Evolutionary conservation across 495 filamentous ascomycete species (phyloP).

Genomic region (Sphaerosporella brunnea): DNA sequence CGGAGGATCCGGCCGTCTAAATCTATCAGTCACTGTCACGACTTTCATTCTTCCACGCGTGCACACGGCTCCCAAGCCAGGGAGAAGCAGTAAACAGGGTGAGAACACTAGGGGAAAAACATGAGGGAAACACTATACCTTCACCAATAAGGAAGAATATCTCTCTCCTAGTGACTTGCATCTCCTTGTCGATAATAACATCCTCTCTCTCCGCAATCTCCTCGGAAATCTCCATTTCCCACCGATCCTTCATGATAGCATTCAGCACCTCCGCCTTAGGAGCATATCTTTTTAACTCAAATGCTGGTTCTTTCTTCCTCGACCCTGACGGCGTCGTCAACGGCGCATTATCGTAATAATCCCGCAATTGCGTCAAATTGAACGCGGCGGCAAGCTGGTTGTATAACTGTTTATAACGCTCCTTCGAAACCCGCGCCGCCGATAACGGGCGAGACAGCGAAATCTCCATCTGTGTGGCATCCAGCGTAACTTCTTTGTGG

Average conservation of each 20-base stretch:
- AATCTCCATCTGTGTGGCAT: conserved; percentile 17
- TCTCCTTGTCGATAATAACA: conserved; percentile 13
- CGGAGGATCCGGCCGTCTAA: conserved; percentile 21
- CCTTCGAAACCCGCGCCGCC: conserved; percentile 8
- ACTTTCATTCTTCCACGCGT: conserved; percentile 1
- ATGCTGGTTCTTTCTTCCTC: too few species aligned
- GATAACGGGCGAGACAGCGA: conserved; percentile 11
- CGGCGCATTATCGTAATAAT: conserved; percentile 8
- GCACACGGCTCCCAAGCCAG: too few species aligned
- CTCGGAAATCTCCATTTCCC: conserved; percentile 15
- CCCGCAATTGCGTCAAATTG: conserved; percentile 10
- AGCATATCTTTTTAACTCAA: background rate
- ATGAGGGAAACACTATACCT: conserved; percentile 10
- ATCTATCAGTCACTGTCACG: conserved; percentile 14
- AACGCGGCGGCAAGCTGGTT: conserved; percentile 15
- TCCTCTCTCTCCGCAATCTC: conserved; percentile 23
- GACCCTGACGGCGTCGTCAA: background rate
- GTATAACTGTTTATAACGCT: conserved; percentile 17
- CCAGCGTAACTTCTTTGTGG: conserved; percentile 6
- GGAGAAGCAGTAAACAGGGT: too few species aligned
- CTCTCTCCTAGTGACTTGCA: conserved; percentile 15
- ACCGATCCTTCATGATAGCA: conserved; percentile 13
- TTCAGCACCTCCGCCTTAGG: conserved; percentile 11
- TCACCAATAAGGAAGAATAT: conserved; percentile 25
- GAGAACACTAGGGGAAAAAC: background rate